phyloP scores from a whole-genome alignment of 192 early-diverging fungal genomes.

The Podila epigama region DNA sequence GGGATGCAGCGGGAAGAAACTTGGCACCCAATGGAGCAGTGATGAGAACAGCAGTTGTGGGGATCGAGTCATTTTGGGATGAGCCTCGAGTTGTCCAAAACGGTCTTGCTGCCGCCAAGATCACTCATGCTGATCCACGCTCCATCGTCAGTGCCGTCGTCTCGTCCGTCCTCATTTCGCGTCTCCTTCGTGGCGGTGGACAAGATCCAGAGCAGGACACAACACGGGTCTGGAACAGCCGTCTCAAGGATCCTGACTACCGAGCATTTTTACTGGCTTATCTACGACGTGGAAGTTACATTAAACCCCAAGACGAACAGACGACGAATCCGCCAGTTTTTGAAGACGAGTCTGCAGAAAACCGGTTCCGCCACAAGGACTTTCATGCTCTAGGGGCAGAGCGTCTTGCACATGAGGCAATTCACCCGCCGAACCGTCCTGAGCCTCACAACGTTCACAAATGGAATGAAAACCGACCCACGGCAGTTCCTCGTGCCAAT shows the following conservation, averaged over 20 bases:
- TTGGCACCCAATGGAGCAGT: slow-evolving; percentile 50
- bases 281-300: slow-evolving; percentile 21
- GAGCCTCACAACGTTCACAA: not conserved
- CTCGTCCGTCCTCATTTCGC: slow-evolving; percentile 43
- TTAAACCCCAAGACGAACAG: slow-evolving; percentile 5
- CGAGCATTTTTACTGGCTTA: slow-evolving; percentile 9
- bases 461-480: slow-evolving; percentile 22
- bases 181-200: slow-evolving; percentile 38
- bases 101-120: slow-evolving; percentile 49
- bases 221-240: slow-evolving; percentile 16
- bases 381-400: not conserved
- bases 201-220: not conserved
- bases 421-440: not conserved
- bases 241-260: not conserved
- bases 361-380: slow-evolving; percentile 19
- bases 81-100: slow-evolving; percentile 48
- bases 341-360: not conserved
- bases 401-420: not conserved
- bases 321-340: slow-evolving; percentile 19
- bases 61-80: slow-evolving; percentile 48
- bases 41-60: slow-evolving; percentile 49
- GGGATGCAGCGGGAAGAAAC: slow-evolving; percentile 27
- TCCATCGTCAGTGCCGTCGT: slow-evolving; percentile 41
- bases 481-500: slow-evolving; percentile 2
- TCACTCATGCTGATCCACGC: slow-evolving; percentile 54